Evolutionary conservation across 1,284 basidiomycete species (phyloP).

Genomic region (Ceratobasidium sp.): DNA sequence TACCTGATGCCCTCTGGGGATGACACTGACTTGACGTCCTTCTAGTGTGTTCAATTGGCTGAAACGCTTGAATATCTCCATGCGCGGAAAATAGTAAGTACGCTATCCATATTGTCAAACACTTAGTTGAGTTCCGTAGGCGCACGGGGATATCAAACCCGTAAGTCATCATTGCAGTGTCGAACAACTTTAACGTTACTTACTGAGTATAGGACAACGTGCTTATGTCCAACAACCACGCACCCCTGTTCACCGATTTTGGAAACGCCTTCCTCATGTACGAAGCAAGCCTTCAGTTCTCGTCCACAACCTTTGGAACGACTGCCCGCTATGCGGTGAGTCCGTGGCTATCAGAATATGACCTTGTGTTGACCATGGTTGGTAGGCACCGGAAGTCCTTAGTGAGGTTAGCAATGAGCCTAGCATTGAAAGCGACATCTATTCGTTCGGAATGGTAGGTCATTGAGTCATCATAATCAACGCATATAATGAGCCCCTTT

Average conservation of each 20-base stretch:
- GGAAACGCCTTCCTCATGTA: constrained; percentile 24
- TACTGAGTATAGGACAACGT: constrained; percentile 14
- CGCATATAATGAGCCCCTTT: not conserved
- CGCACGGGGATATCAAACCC: constrained; percentile 36
- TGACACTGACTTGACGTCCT: not conserved
- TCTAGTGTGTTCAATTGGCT: constrained; percentile 25
- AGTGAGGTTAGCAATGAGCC: not conserved
- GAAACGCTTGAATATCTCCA: constrained; percentile 26
- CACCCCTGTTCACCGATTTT: constrained; percentile 24
- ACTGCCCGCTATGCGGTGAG: constrained; percentile 11
- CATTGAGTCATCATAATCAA: not conserved
- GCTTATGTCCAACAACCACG: constrained; percentile 7
- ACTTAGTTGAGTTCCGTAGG: constrained; percentile 11
- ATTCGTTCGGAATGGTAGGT: constrained; percentile 42
- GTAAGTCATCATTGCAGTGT: not conserved
- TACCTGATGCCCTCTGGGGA: not conserved
- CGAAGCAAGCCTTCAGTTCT: constrained; percentile 3
- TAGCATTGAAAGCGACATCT: constrained; percentile 27
- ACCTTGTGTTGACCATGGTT: not conserved
- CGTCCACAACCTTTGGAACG: not conserved
- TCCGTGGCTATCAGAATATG: not conserved
- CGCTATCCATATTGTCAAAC: no score
- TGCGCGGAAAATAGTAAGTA: constrained; percentile 13
- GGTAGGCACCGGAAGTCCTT: constrained; percentile 28
- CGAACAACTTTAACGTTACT: not conserved